Conservation (phyloP, 768 basidiomycete species). For the Agaricus sinodeliciosus region DNA sequence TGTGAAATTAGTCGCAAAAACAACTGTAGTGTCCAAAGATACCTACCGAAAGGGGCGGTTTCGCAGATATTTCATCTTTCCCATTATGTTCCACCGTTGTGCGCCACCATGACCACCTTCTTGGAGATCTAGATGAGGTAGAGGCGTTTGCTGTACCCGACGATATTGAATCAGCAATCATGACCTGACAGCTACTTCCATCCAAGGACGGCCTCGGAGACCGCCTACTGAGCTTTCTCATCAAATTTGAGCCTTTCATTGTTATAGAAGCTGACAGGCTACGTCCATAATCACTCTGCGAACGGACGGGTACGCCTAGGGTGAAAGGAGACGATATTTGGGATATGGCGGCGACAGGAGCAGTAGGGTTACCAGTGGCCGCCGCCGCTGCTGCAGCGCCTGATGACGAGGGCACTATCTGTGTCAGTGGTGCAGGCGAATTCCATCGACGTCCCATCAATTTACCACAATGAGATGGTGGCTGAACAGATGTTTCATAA, state of each 20-base stretch:
- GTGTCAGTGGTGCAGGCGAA: slow-evolving; percentile 5
- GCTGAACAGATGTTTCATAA: neutral
- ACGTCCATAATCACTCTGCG: slow-evolving; percentile 9
- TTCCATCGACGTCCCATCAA: slow-evolving; percentile 5
- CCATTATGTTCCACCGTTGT: neutral
- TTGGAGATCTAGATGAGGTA: neutral
- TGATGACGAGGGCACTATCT: slow-evolving; percentile 8
- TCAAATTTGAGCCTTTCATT: slow-evolving; percentile 1
- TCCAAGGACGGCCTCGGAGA: neutral
- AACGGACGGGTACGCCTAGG: neutral
- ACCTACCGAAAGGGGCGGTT: no score
- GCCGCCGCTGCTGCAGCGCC: slow-evolving; percentile 9
- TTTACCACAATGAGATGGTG: neutral
- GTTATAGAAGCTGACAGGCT: neutral
- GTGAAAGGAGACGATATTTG: slow-evolving; percentile 4
- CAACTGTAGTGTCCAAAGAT: no score
- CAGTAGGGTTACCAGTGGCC: neutral
- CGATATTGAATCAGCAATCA: neutral
- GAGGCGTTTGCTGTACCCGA: neutral
- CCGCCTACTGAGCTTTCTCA: slow-evolving; percentile 10
- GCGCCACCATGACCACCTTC: slow-evolving; percentile 7
- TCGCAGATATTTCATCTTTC: no score
- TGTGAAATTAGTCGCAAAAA: neutral
- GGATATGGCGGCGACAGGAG: neutral
- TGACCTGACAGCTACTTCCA: no score